phyloP scores from a whole-genome alignment of 176 grass and related monocot genomes.

The Poa pratensis region DNA sequence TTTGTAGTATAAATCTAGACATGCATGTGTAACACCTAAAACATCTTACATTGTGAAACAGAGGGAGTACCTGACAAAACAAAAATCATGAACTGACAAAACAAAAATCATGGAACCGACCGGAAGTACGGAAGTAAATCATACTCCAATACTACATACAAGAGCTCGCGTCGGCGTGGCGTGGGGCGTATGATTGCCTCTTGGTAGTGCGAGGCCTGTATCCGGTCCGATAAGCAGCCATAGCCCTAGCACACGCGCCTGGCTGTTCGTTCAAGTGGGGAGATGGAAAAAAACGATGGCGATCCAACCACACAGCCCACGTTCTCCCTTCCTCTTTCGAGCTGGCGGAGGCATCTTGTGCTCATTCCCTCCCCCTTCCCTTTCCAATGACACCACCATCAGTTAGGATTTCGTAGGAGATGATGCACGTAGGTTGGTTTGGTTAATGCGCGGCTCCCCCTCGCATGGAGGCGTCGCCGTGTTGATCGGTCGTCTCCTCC shows the following conservation, averaged over 20 bases:
- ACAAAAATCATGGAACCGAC: neutral
- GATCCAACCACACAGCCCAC: conserved; percentile 37
- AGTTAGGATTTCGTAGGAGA: neutral
- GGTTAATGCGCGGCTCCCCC: conserved; percentile 34
- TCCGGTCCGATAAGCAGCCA: conserved; percentile 30
- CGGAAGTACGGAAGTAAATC: too few relatives aligned
- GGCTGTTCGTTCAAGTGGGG: conserved; percentile 20
- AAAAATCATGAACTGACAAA: too few relatives aligned
- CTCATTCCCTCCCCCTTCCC: conserved; percentile 17
- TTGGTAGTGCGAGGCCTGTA: conserved; percentile 35
- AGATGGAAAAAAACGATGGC: too few relatives aligned
- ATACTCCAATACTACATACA: too few relatives aligned
- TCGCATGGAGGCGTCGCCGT: conserved; percentile 25
- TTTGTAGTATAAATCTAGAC: too few relatives aligned
- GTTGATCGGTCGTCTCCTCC: neutral
- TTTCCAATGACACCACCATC: conserved; percentile 2
- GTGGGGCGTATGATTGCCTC: conserved; percentile 40
- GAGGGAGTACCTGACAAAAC: too few relatives aligned
- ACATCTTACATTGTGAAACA: too few relatives aligned
- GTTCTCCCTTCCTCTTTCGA: conserved; percentile 55
- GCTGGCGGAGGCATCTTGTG: conserved; percentile 52
- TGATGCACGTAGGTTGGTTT: neutral
- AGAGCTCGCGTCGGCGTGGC: neutral
- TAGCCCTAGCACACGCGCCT: neutral
- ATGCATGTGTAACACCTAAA: too few relatives aligned